phyloP scores from a whole-genome alignment of 2,329 filamentous ascomycete species.

The Diaporthe caulivora region DNA sequence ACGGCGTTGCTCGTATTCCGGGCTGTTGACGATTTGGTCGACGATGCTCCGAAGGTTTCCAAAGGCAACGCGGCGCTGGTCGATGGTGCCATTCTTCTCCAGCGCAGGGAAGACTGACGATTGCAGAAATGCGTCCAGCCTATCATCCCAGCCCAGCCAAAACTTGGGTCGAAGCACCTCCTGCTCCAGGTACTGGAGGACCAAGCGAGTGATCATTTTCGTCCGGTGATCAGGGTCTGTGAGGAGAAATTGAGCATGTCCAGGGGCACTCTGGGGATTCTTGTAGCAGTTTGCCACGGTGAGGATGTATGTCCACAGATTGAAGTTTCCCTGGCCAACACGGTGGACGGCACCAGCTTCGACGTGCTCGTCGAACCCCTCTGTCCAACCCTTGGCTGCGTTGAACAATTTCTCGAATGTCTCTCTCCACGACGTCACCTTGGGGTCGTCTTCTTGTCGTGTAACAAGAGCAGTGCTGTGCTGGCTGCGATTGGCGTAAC shows the following conservation, averaged over 20 bases:
- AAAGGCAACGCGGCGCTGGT: slow-evolving; percentile 52
- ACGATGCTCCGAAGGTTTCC: slow-evolving; percentile 52
- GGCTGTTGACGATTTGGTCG: slow-evolving; percentile 47
- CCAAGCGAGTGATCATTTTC: slow-evolving; percentile 54
- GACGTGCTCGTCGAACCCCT: slow-evolving; percentile 42
- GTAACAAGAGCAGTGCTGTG: slow-evolving; percentile 30
- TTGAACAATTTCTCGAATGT: slow-evolving; percentile 34
- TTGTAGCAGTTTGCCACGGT: slow-evolving; percentile 46
- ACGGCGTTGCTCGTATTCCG: slow-evolving; percentile 45
- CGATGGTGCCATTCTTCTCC: slow-evolving; percentile 40
- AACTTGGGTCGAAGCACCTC: slow-evolving; percentile 50
- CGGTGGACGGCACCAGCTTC: slow-evolving; percentile 39
- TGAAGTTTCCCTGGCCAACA: slow-evolving; percentile 40
- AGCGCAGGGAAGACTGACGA: slow-evolving; percentile 40
- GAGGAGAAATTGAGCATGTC: slow-evolving; percentile 50
- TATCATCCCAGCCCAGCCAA: slow-evolving; percentile 49
- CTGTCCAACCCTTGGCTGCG: slow-evolving; percentile 45
- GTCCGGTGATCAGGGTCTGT: slow-evolving; percentile 46
- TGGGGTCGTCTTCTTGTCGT: slow-evolving; percentile 36
- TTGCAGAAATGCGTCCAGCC: slow-evolving; percentile 43
- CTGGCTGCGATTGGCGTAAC: background rate
- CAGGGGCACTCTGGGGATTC: slow-evolving; percentile 45
- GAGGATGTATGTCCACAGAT: slow-evolving; percentile 54
- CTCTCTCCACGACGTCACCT: slow-evolving; percentile 34
- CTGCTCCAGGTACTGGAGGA: slow-evolving; percentile 52